Percentiles rank a stretch among this genome's conserved stretches.
Conservation (phyloP, 176 grass and related monocot genomes). For the Elaeis guineensis region DNA sequence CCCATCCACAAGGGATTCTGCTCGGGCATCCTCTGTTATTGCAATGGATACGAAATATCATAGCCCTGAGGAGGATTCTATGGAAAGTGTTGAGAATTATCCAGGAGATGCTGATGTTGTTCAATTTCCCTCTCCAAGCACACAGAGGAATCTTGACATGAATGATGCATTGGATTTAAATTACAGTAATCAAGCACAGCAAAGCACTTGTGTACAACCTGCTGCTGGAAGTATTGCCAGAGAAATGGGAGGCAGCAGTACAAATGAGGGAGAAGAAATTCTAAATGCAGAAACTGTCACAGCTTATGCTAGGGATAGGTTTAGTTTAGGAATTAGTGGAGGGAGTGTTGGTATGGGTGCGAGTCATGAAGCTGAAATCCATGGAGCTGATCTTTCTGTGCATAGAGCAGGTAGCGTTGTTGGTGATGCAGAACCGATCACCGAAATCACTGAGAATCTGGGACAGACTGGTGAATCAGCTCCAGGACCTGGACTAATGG, state of each 20-base stretch:
- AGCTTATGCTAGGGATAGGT: slow-evolving; percentile 61
- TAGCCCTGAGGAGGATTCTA: slow-evolving; percentile 58
- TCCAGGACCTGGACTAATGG: slow-evolving; percentile 75
- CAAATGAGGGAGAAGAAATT: slow-evolving; percentile 91
- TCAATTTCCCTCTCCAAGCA: slow-evolving; percentile 70
- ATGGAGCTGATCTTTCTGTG: slow-evolving; percentile 77
- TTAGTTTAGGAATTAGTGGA: slow-evolving; percentile 87
- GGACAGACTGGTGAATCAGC: slow-evolving; percentile 96
- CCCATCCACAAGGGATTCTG: slow-evolving; percentile 59
- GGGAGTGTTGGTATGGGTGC: slow-evolving; percentile 97
- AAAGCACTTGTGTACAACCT: slow-evolving; percentile 72
- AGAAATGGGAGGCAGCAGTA: slow-evolving; percentile 94
- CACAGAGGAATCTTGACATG: slow-evolving; percentile 60
- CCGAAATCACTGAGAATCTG: slow-evolving; percentile 83
- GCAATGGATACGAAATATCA: slow-evolving; percentile 67
- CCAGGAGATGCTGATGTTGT: slow-evolving; percentile 60
- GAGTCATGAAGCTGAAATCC: slow-evolving; percentile 97
- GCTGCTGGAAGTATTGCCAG: slow-evolving; percentile 73
- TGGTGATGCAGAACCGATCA: slow-evolving; percentile 70
- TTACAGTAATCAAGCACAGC: slow-evolving; percentile 88
- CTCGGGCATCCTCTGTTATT: slow-evolving; percentile 84
- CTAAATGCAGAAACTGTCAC: slow-evolving; percentile 73
- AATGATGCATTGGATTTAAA: slow-evolving; percentile 83
- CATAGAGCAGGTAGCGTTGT: slow-evolving; percentile 80
- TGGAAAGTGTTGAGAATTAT: slow-evolving; percentile 98